Conservation (phyloP, 768 basidiomycete species). For the Gyrodon lividus region DNA sequence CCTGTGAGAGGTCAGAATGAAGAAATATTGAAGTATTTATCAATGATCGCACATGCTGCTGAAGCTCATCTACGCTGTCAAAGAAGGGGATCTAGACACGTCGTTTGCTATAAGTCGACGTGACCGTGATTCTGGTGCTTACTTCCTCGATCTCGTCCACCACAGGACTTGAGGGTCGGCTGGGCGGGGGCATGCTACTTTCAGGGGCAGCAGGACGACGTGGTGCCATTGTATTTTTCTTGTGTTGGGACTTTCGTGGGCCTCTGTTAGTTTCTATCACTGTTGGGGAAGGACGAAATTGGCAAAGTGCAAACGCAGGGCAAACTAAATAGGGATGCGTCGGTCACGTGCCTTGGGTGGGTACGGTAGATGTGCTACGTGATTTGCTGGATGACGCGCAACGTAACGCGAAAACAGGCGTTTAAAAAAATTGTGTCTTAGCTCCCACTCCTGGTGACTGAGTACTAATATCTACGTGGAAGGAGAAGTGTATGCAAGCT, state of each 20-base stretch:
- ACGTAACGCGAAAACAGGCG: no score
- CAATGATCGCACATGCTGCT: constrained; percentile 59
- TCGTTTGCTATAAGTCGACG: neutral
- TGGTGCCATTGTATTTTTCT: constrained; percentile 28
- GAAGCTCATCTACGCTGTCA: constrained; percentile 81
- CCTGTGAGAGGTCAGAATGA: constrained; percentile 43
- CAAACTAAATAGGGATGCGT: neutral
- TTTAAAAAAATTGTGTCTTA: no score
- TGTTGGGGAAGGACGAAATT: no score
- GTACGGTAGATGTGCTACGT: no score
- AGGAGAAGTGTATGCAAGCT: no score
- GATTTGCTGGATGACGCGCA: no score
- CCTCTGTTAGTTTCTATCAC: no score
- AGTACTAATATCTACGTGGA: no score
- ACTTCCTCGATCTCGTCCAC: constrained; percentile 46
- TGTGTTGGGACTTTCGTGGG: neutral
- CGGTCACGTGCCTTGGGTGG: neutral
- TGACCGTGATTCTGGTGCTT: neutral
- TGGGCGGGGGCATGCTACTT: constrained; percentile 26
- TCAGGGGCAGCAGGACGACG: constrained; percentile 28
- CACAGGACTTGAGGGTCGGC: constrained; percentile 23
- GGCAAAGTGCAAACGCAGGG: neutral
- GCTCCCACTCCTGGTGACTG: no score
- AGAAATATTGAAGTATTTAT: constrained; percentile 7
- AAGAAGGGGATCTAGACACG: constrained; percentile 56